phyloP scores from a whole-genome alignment of 2,329 filamentous ascomycete species.

The Aspergillus sp. region DNA sequence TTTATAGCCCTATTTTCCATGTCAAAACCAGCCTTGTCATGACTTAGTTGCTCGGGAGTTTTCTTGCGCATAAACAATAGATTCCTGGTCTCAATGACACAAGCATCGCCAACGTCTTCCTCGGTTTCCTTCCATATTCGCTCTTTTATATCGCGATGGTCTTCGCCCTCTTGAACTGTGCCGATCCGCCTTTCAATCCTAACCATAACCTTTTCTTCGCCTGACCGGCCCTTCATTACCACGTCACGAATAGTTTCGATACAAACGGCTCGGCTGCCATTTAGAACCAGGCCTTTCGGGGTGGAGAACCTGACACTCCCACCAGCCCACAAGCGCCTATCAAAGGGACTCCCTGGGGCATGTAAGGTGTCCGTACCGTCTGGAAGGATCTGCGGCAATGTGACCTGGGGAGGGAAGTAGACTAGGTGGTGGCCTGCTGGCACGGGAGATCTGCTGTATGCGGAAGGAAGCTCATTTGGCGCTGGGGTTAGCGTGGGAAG shows the following conservation, averaged over 20 bases:
- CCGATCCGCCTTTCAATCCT: slow-evolving; percentile 58
- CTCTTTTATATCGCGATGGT: slow-evolving; percentile 37
- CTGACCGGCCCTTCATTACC: slow-evolving; percentile 52
- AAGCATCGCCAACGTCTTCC: slow-evolving; percentile 44
- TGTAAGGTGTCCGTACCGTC: slow-evolving; percentile 87
- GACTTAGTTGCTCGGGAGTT: slow-evolving; percentile 38
- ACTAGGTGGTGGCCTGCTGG: slow-evolving; percentile 72
- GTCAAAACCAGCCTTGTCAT: slow-evolving; percentile 28
- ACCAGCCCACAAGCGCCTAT: slow-evolving; percentile 84
- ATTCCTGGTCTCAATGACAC: slow-evolving; percentile 60
- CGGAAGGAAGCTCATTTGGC: slow-evolving; percentile 38
- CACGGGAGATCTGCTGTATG: slow-evolving; percentile 30
- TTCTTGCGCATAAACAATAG: slow-evolving; percentile 65
- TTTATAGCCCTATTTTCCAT: slow-evolving; percentile 34
- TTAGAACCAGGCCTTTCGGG: slow-evolving; percentile 30
- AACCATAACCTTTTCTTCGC: slow-evolving; percentile 62
- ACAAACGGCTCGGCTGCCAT: slow-evolving; percentile 45
- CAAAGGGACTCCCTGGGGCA: slow-evolving; percentile 70
- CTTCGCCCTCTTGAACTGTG: slow-evolving; percentile 40
- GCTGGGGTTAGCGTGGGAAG: slow-evolving; percentile 41
- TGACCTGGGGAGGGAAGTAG: slow-evolving; percentile 76
- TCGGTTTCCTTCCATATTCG: slow-evolving; percentile 49
- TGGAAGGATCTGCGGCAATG: slow-evolving; percentile 63
- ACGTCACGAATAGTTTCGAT: slow-evolving; percentile 53
- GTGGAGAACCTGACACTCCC: slow-evolving; percentile 64